Conservation (phyloP, 2,329 filamentous ascomycete species). For the Colletotrichum echinochloae region DNA sequence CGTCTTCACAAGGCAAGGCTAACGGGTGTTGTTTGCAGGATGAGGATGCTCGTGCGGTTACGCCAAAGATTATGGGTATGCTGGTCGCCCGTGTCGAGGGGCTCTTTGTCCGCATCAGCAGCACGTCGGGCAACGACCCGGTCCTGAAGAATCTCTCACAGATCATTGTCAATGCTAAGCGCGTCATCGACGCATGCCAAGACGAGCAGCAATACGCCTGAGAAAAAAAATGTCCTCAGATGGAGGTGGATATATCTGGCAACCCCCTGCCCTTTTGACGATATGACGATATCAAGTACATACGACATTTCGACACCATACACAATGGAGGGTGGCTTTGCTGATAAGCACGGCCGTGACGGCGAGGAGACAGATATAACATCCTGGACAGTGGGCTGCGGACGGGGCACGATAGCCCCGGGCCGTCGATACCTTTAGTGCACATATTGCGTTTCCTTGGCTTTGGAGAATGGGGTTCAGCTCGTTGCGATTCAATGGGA, state of each 20-base stretch:
- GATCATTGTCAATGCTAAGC: slow-evolving; percentile 54
- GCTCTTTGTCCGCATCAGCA: slow-evolving; percentile 63
- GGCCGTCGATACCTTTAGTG: slow-evolving; percentile 24
- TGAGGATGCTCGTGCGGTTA: slow-evolving; percentile 65
- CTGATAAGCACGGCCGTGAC: slow-evolving; percentile 3
- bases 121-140: slow-evolving; percentile 59
- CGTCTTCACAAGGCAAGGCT: slow-evolving; percentile 40
- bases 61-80: slow-evolving; percentile 68
- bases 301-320: slow-evolving; percentile 41
- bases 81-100: slow-evolving; percentile 65
- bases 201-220: slow-evolving; percentile 37
- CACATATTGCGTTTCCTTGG: slow-evolving; percentile 36
- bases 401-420: slow-evolving; percentile 23
- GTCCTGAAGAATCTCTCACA: slow-evolving; percentile 61
- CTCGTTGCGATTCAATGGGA: slow-evolving; percentile 17
- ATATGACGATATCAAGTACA: slow-evolving; percentile 42
- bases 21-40: slow-evolving; percentile 56
- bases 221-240: slow-evolving; percentile 13
- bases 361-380: slow-evolving; percentile 4
- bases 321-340: slow-evolving; percentile 24
- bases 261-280: slow-evolving; percentile 23
- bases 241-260: slow-evolving; percentile 21
- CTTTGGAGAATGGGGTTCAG: slow-evolving; percentile 27
- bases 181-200: slow-evolving; percentile 46
- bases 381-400: slow-evolving; percentile 1